These are phyloP conservation scores for Pleurotus sapidus DNA, from an alignment of 768 basidiomycete species.

Conservation along the genomic window DNA sequence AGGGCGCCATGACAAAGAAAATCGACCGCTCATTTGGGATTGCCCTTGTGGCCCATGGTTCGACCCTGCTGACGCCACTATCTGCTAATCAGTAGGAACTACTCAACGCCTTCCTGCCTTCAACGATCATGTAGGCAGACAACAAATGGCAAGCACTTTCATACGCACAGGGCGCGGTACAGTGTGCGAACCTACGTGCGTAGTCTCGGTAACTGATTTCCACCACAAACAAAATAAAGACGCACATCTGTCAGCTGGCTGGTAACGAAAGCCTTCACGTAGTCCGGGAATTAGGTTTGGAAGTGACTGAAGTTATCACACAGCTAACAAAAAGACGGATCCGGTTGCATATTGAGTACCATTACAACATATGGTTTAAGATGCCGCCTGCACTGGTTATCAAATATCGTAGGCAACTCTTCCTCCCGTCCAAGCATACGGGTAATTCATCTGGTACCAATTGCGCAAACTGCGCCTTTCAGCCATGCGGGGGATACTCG, in stretches of 20 bases:
- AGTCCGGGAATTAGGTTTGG: slow-evolving; percentile 12
- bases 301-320: too few species aligned
- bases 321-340: too few species aligned
- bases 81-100: too few species aligned
- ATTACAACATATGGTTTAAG: too few species aligned
- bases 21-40: too few species aligned
- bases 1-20: too few species aligned
- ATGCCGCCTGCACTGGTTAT: background rate
- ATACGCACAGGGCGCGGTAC: slow-evolving; percentile 83
- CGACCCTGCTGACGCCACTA: too few species aligned
- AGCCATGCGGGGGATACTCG: slow-evolving; percentile 78
- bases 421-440: slow-evolving; percentile 85
- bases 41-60: too few species aligned
- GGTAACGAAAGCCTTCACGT: slow-evolving; percentile 52
- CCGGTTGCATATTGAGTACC: too few species aligned
- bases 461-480: slow-evolving; percentile 79
- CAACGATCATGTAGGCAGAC: slow-evolving; percentile 74
- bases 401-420: slow-evolving; percentile 46
- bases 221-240: background rate
- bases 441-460: slow-evolving; percentile 91
- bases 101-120: slow-evolving; percentile 64
- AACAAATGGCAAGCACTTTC: slow-evolving; percentile 70
- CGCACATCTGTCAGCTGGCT: slow-evolving; percentile 72
- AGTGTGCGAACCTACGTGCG: slow-evolving; percentile 73
- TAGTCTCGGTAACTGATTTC: background rate